Evolutionary conservation across 768 basidiomycete genomes (phyloP).

Genomic region (Podaxis rugospora): DNA sequence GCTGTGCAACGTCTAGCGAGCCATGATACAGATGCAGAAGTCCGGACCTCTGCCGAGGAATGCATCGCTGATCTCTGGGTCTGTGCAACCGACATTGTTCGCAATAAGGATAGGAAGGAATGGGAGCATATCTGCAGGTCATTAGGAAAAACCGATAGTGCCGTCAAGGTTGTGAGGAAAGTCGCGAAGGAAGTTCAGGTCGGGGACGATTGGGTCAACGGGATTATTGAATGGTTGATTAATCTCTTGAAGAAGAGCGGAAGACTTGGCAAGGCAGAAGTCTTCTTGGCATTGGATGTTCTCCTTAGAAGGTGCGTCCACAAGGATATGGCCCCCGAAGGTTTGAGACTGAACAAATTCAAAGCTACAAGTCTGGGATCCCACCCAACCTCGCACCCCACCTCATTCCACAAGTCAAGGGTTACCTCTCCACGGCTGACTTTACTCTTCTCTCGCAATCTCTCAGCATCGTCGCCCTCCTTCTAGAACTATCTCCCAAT

Average conservation of each 20-base stretch:
- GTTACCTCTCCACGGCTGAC: slow-evolving; percentile 71
- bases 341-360: background rate
- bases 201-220: slow-evolving; percentile 76
- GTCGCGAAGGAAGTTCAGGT: slow-evolving; percentile 76
- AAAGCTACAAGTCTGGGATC: slow-evolving; percentile 35
- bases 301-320: slow-evolving; percentile 57
- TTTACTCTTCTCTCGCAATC: slow-evolving; percentile 76
- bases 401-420: slow-evolving; percentile 70
- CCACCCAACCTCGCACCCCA: slow-evolving; percentile 56
- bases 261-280: slow-evolving; percentile 69
- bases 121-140: slow-evolving; percentile 78
- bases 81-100: slow-evolving; percentile 72
- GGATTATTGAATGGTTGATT: slow-evolving; percentile 74
- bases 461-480: slow-evolving; percentile 57
- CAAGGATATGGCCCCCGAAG: background rate
- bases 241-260: slow-evolving; percentile 75
- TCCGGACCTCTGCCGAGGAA: slow-evolving; percentile 77
- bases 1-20: slow-evolving; percentile 65
- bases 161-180: slow-evolving; percentile 77
- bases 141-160: slow-evolving; percentile 66
- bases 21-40: slow-evolving; percentile 89
- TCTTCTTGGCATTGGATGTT: slow-evolving; percentile 73
- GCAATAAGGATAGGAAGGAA: slow-evolving; percentile 60
- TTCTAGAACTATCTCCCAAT: slow-evolving; percentile 63
- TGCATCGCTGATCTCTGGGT: slow-evolving; percentile 86